Evolutionary conservation across 805 yeast genomes (phyloP).

Genomic region (Candida coquimbonensis): DNA sequence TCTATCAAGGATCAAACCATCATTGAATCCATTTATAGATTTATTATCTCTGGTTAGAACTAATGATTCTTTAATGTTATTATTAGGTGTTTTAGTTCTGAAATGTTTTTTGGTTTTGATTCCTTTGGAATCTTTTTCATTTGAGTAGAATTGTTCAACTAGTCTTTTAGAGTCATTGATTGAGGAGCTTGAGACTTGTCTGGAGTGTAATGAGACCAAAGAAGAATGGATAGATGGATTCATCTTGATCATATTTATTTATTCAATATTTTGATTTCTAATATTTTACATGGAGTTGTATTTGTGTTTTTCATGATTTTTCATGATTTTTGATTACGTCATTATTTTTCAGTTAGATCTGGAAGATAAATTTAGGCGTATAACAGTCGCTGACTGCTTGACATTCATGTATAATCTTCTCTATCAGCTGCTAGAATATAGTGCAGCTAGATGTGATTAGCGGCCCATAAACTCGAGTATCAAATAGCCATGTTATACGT

Average conservation of each 20-base stretch:
- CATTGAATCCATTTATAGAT: neutral
- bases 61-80: neutral
- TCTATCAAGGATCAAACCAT: neutral
- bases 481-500: no score
- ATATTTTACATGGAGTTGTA: no score
- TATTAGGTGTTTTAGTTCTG: neutral
- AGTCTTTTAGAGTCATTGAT: slow-evolving; percentile 1
- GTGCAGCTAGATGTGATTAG: no score
- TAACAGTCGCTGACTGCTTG: no score
- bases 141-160: slow-evolving; percentile 1
- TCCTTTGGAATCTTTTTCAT: neutral
- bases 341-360: no score
- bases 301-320: no score
- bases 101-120: neutral
- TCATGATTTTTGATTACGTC: no score
- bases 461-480: no score
- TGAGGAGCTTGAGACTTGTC: neutral
- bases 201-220: neutral
- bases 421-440: no score
- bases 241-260: neutral
- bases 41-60: no score
- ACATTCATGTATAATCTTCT: no score
- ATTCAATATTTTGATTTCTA: neutral
- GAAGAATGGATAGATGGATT: neutral
- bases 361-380: no score